Conservation (phyloP, 2,329 filamentous ascomycete species). For the Madurella mycetomatis region DNA sequence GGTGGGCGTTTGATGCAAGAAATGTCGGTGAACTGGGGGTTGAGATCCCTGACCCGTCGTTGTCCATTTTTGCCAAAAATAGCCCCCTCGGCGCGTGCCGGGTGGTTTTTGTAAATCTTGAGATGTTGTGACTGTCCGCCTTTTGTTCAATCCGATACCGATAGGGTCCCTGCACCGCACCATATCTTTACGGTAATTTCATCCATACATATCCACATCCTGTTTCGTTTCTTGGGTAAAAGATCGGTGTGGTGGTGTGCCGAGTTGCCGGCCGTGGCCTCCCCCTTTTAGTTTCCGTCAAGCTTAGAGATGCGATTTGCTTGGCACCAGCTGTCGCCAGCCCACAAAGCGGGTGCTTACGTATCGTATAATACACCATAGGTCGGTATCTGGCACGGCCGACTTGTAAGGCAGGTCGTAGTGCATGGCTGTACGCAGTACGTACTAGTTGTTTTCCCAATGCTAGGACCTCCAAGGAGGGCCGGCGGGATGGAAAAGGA, state of each 20-base stretch:
- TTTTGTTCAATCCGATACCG: not conserved
- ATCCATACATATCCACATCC: not conserved
- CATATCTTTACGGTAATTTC: not conserved
- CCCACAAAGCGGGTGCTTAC: too few relatives aligned
- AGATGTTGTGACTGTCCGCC: not conserved
- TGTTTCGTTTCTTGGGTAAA: not conserved
- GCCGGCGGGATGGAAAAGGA: not conserved
- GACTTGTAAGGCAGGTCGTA: too few relatives aligned
- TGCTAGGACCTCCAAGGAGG: too few relatives aligned
- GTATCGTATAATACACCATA: too few relatives aligned
- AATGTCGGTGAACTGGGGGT: slow-evolving; percentile 9
- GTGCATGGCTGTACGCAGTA: too few relatives aligned
- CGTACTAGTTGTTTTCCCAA: too few relatives aligned
- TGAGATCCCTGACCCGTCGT: not conserved
- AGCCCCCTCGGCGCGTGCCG: not conserved
- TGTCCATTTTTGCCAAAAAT: not conserved
- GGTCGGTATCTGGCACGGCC: too few relatives aligned
- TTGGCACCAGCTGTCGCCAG: not conserved
- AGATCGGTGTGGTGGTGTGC: not conserved
- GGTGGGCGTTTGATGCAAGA: slow-evolving; percentile 4
- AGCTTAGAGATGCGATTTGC: not conserved
- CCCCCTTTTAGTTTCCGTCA: not conserved
- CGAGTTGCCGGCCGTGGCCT: not conserved
- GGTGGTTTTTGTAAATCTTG: not conserved
- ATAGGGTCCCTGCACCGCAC: not conserved